phyloP scores from a whole-genome alignment of 2,329 filamentous ascomycete species.

The Colletotrichum tanaceti region DNA sequence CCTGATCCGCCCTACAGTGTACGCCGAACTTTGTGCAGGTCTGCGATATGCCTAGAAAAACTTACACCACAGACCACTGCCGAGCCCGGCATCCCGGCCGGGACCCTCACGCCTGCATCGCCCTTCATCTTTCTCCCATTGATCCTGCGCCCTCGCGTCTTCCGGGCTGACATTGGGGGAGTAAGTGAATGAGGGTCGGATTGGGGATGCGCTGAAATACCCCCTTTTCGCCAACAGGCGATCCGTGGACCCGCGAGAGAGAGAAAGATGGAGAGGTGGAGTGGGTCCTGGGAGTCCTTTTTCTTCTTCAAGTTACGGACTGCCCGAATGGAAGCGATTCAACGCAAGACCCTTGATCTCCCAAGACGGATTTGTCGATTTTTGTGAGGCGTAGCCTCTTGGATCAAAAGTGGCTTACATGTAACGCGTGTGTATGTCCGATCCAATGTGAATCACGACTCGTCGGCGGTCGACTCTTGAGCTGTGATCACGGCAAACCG shows the following conservation, averaged over 20 bases:
- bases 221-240: conserved; percentile 2
- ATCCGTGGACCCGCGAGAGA: not conserved
- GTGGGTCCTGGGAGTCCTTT: not conserved
- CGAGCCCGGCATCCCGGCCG: conserved; percentile 31
- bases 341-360: conserved; percentile 12
- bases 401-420: conserved; percentile 8
- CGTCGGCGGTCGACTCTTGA: not conserved
- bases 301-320: not conserved
- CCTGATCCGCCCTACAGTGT: conserved; percentile 8
- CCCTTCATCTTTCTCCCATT: not conserved
- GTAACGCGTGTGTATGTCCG: conserved; percentile 4
- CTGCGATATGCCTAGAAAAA: conserved; percentile 15
- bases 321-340: not conserved
- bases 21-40: conserved; percentile 6
- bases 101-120: conserved; percentile 4
- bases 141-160: not conserved
- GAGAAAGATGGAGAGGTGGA: not conserved
- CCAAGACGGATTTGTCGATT: conserved; percentile 8
- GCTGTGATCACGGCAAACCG: conserved; percentile 5
- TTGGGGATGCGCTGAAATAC: not conserved
- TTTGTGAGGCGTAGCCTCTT: conserved; percentile 12
- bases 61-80: conserved; percentile 23
- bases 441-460: not conserved
- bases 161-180: not conserved
- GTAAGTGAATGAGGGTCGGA: not conserved